Conservation (phyloP, 2,329 filamentous ascomycete species). For the Talaromyces pinophilus region DNA sequence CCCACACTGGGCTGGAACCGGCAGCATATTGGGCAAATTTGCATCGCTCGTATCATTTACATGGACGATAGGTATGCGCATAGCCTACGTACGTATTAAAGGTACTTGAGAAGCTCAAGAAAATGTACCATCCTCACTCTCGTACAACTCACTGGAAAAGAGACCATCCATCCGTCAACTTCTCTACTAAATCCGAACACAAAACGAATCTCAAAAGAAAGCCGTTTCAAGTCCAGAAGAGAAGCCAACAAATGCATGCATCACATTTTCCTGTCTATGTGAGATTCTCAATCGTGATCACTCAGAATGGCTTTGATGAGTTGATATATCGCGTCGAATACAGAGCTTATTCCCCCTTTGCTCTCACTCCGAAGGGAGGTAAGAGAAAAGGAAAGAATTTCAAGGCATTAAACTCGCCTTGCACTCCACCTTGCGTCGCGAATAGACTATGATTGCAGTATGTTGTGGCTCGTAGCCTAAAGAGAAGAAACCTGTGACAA, state of each 20-base stretch:
- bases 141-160: not conserved
- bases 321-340: constrained; percentile 54
- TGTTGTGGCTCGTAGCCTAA: too few relatives aligned
- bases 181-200: constrained; percentile 3
- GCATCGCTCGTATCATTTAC: not conserved
- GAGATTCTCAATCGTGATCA: not conserved
- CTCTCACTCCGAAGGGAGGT: too few relatives aligned
- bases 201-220: not conserved
- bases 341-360: constrained; percentile 45
- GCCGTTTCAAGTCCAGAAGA: not conserved
- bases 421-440: constrained; percentile 56
- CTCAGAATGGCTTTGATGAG: not conserved
- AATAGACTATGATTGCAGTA: constrained; percentile 28
- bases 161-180: not conserved
- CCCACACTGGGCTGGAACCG: not conserved
- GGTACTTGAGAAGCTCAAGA: not conserved
- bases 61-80: not conserved
- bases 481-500: too few relatives aligned
- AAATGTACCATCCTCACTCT: not conserved
- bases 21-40: not conserved
- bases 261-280: not conserved
- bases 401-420: constrained; percentile 55
- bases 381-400: constrained; percentile 37
- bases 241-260: not conserved
- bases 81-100: not conserved